Evolutionary conservation across 2,329 filamentous ascomycete species (phyloP).

Genomic region (Fusarium dimerum): DNA sequence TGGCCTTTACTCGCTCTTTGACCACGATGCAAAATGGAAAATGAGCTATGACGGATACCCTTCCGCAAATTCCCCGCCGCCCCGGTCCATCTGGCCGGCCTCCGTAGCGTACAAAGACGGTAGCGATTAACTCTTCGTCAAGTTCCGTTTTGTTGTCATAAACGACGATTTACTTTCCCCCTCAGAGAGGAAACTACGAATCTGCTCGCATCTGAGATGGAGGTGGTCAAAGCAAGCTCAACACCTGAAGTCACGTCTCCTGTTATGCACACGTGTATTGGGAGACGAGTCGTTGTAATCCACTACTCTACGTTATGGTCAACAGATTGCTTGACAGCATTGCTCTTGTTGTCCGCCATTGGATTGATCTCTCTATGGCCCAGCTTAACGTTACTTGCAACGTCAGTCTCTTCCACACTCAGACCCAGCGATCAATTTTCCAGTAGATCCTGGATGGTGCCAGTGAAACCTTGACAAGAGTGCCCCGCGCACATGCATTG

Average conservation of each 20-base stretch:
- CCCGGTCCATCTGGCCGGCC: slow-evolving; percentile 24
- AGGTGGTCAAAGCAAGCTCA: not conserved
- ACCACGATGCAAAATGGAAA: slow-evolving; percentile 27
- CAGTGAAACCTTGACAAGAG: slow-evolving; percentile 22
- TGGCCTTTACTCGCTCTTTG: slow-evolving; percentile 10
- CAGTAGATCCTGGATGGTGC: slow-evolving; percentile 13
- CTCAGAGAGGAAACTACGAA: slow-evolving; percentile 26
- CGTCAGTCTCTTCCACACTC: not conserved
- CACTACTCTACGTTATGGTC: not conserved
- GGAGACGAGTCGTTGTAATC: not conserved
- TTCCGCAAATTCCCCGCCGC: slow-evolving; percentile 12
- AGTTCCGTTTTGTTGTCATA: slow-evolving; percentile 17
- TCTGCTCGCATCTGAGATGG: slow-evolving; percentile 12
- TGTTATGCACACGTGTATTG: not conserved
- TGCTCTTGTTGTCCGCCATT: not conserved
- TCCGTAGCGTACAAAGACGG: slow-evolving; percentile 12
- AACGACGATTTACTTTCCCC: slow-evolving; percentile 28
- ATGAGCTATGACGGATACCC: slow-evolving; percentile 13
- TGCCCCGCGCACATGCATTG: slow-evolving; percentile 22
- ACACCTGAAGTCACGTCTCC: slow-evolving; percentile 1
- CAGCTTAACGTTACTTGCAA: too few species aligned
- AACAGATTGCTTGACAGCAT: not conserved
- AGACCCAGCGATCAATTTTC: slow-evolving; percentile 12
- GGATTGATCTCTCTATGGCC: too few species aligned
- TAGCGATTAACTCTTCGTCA: slow-evolving; percentile 5